A percentile compares a stretch with the other conserved stretches of the same genome.
Evolutionary conservation across 768 basidiomycete species (phyloP).

Genomic region (Trametopsis cervina): DNA sequence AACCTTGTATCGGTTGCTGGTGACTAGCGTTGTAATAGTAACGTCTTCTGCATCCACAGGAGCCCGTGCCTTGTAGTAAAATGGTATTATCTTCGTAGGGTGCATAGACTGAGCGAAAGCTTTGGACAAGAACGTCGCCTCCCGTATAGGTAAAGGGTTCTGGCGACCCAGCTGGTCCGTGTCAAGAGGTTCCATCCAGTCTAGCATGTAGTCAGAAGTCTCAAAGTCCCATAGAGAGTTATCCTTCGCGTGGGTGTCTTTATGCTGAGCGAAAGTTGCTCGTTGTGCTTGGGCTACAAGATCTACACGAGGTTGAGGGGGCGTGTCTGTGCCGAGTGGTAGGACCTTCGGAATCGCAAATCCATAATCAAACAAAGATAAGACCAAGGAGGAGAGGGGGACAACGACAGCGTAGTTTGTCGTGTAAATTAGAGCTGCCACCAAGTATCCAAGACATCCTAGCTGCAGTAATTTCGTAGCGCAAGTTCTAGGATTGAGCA

Average conservation of each 20-base stretch:
- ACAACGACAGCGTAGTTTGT: conserved; percentile 20
- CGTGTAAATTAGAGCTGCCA: conserved; percentile 25
- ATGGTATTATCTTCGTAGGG: conserved; percentile 73
- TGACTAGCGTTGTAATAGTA: conserved; percentile 81
- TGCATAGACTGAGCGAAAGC: conserved; percentile 63
- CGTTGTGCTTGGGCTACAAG: conserved; percentile 9
- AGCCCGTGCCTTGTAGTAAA: conserved; percentile 66
- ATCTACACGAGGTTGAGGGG: conserved; percentile 6
- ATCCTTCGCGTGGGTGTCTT: neutral
- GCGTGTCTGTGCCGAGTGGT: neutral
- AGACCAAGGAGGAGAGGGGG: conserved; percentile 3
- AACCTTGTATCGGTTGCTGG: conserved; percentile 69
- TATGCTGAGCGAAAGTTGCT: conserved; percentile 7
- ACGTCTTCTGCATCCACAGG: conserved; percentile 57
- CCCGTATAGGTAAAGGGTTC: conserved; percentile 28
- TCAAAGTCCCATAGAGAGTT: neutral
- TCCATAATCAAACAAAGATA: neutral
- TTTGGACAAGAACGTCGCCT: conserved; percentile 57
- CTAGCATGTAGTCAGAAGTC: neutral
- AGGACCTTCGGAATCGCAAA: neutral
- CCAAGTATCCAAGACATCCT: conserved; percentile 17
- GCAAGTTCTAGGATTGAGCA: neutral
- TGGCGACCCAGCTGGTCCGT: neutral
- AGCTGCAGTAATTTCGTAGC: conserved; percentile 6
- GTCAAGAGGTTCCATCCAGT: conserved; percentile 1